A percentile compares a stretch with the other conserved stretches of the same genome.
phyloP scores from a whole-genome alignment of 257 asterid species.

The Solanum piurae region DNA sequence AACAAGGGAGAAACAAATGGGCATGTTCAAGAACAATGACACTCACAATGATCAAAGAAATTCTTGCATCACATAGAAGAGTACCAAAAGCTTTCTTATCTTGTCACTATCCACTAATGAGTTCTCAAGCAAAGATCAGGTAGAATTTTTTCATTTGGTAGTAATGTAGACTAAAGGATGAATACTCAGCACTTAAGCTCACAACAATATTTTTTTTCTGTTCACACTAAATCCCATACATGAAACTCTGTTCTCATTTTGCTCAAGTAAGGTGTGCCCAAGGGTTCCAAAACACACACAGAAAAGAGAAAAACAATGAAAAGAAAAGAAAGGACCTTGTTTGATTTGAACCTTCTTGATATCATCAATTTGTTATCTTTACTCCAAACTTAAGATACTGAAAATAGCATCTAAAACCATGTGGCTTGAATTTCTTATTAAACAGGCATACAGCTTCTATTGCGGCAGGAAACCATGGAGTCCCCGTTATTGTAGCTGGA shows the following conservation, averaged over 20 bases:
- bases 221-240: not conserved
- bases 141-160: not conserved
- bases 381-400: not conserved
- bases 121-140: not conserved
- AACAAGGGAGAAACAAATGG: not conserved
- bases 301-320: not conserved
- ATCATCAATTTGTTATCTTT: not conserved
- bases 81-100: not conserved
- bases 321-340: not conserved
- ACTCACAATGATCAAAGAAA: not conserved
- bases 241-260: not conserved
- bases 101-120: not conserved
- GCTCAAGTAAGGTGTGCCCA: not conserved
- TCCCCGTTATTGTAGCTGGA: conserved; percentile 82
- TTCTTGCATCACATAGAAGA: not conserved
- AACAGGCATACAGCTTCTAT: conserved; percentile 92
- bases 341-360: not conserved
- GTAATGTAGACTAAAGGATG: not conserved
- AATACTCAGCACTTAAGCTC: not conserved
- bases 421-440: not conserved
- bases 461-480: conserved; percentile 96
- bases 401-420: not conserved
- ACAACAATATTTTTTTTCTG: not conserved
- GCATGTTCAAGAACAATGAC: not conserved
- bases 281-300: not conserved